These are phyloP conservation scores for Cordyceps tenuipes DNA, from an alignment of 2,329 filamentous ascomycete genomes.

Conservation along the genomic window DNA sequence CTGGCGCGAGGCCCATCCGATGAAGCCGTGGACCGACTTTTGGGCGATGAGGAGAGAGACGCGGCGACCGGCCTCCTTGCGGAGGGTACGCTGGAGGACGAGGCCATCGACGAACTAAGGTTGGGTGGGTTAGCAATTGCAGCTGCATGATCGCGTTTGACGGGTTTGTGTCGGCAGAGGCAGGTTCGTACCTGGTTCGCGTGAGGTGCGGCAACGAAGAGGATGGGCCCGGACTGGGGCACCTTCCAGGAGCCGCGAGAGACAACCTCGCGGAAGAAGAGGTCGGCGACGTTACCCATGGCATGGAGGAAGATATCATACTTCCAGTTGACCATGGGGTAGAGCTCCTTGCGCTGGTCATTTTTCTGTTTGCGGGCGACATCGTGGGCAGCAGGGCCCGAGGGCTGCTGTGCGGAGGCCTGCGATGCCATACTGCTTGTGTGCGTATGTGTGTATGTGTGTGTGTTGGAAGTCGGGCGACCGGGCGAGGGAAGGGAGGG, in stretches of 20 bases:
- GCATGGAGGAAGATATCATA: constrained; percentile 73
- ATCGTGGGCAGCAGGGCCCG: not conserved
- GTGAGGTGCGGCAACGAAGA: constrained; percentile 94
- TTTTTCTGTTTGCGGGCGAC: not conserved
- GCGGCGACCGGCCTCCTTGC: constrained; percentile 76
- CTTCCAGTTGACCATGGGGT: constrained; percentile 63
- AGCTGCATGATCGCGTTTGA: too few relatives aligned
- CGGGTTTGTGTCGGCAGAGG: not conserved
- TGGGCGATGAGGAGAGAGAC: constrained; percentile 91
- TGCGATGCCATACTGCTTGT: constrained; percentile 3
- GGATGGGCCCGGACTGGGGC: constrained; percentile 76
- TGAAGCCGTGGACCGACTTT: constrained; percentile 90
- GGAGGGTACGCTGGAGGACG: constrained; percentile 83
- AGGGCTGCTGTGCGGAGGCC: not conserved
- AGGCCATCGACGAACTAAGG: constrained; percentile 86
- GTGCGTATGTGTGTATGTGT: not conserved
- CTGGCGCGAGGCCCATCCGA: constrained; percentile 76
- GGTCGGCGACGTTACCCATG: constrained; percentile 77
- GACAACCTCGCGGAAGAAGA: constrained; percentile 97
- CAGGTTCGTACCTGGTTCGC: constrained; percentile 76
- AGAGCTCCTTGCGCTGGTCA: constrained; percentile 42
- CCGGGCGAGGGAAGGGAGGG: not conserved
- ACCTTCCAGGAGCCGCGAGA: constrained; percentile 93
- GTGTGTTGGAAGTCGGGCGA: not conserved
- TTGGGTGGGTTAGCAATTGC: not conserved